Base-by-base conservation (phyloP, 2,329 filamentous ascomycete species). In the Pseudopyricularia javanii region DNA sequence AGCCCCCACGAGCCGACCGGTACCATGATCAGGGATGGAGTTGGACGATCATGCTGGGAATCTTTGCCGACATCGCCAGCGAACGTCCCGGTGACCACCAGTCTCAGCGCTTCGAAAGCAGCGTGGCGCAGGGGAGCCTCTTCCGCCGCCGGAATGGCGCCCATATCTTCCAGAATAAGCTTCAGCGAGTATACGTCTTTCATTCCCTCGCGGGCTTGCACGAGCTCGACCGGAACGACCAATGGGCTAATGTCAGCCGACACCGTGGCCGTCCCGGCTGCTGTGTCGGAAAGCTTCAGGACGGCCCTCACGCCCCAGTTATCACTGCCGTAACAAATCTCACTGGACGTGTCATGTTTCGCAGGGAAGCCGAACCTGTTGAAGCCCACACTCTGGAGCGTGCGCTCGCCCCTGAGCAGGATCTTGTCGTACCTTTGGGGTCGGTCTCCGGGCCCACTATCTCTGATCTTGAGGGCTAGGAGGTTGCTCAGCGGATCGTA, bases 381-480 rank as follows among this genome's bases (percentile, higher is more conserved):
- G 64, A 83, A 83, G 0, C 66, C 62, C 3, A 59, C 60, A 5
- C 77, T 63, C 15, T 63, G 59, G 6, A 77, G 62, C 2, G 61
- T 40, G 3, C 63, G 69, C 15, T 68, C 64, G 7, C 67, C 66
- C 28, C 71, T 75, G 33, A 81, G 63, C 3, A 85, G 64, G 47
- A 86, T 80, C 33, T 82, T 72, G 59, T 86, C 82, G 55, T 85
- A 86, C 49, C 83, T 68, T 59, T 86, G 82, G 2, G 83, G 81
- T 20, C 79, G 70, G 57, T 74, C 74, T 49, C 78, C 72, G 48
- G 69, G 64, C 1, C 72, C 71, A 47, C 61, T 67, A 3, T 69
- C 70, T 1, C 75, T 72, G 3, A 73, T 73, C 11, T 70, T 67
- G 1, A 74, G 71, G 3, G 82, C 81, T 12, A 83, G 68, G 1